Percentiles rank a stretch among this genome's conserved stretches.
Evolutionary conservation across 768 basidiomycete genomes (phyloP).

Genomic region (Naganishia friedmannii): DNA sequence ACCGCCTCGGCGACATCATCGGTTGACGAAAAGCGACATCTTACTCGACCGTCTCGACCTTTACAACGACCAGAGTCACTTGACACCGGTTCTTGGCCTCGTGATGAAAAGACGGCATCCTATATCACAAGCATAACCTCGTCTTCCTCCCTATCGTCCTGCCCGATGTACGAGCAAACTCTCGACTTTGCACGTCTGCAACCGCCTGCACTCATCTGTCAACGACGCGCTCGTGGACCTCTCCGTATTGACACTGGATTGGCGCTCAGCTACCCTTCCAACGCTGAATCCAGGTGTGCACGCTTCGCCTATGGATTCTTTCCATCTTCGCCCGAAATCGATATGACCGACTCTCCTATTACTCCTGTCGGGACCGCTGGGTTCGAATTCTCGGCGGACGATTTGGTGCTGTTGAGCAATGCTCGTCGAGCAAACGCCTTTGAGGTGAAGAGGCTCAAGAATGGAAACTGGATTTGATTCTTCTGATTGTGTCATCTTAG

Average conservation of each 20-base stretch:
- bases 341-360: neutral
- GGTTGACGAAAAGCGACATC: neutral
- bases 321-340: conserved; percentile 6
- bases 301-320: neutral
- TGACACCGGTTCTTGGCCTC: neutral
- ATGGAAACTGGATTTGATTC: conserved; percentile 15
- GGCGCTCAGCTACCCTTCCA: neutral
- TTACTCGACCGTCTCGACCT: neutral
- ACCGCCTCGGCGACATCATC: neutral
- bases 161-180: neutral
- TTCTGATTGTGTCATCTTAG: neutral
- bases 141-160: neutral
- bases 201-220: neutral
- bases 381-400: neutral
- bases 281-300: neutral
- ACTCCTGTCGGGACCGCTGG: neutral
- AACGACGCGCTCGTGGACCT: neutral
- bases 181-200: neutral
- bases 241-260: conserved; percentile 3
- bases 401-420: too few species aligned
- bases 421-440: neutral
- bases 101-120: neutral
- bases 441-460: conserved; percentile 14
- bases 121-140: neutral
- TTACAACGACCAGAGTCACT: neutral